These are phyloP conservation scores for Moesziomyces antarcticus DNA, from an alignment of 1,284 basidiomycete genomes.

Conservation along the genomic window DNA sequence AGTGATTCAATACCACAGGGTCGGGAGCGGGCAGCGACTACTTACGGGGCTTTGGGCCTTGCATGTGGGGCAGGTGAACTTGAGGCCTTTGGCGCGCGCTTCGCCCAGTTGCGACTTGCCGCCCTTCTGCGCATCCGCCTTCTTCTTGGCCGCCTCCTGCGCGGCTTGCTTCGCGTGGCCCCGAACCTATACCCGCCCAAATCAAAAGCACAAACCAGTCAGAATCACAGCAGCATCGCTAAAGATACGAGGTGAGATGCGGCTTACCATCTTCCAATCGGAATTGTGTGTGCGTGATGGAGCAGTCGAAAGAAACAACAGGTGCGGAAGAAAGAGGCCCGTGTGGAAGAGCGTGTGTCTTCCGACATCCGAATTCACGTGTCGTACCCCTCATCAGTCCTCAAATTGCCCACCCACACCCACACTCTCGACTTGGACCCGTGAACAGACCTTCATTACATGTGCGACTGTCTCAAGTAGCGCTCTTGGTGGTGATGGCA, in stretches of 20 bases:
- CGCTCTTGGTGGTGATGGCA: constrained; percentile 4
- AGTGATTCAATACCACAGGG: not conserved
- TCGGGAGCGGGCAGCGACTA: not conserved
- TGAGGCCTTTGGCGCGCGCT: constrained; percentile 28
- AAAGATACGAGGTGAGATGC: not conserved
- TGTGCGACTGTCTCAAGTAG: not conserved
- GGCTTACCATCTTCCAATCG: too few species aligned
- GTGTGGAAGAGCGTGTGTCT: constrained; percentile 2
- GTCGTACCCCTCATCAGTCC: not conserved
- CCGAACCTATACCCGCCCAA: constrained; percentile 13
- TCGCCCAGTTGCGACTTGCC: constrained; percentile 42
- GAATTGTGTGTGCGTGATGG: too few species aligned
- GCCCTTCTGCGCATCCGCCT: constrained; percentile 12
- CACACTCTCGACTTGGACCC: not conserved
- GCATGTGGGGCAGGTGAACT: constrained; percentile 41
- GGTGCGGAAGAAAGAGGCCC: too few species aligned
- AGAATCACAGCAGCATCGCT: not conserved
- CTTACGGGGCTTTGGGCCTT: constrained; percentile 41
- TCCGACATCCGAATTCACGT: constrained; percentile 12
- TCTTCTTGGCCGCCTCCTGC: constrained; percentile 39
- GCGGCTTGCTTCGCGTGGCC: constrained; percentile 36
- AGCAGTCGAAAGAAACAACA: too few species aligned
- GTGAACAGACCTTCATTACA: not conserved
- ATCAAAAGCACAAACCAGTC: not conserved
- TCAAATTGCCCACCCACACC: not conserved